Base-by-base conservation (phyloP, 208 protist genomes). In the Naegleria lovaniensis region DNA sequence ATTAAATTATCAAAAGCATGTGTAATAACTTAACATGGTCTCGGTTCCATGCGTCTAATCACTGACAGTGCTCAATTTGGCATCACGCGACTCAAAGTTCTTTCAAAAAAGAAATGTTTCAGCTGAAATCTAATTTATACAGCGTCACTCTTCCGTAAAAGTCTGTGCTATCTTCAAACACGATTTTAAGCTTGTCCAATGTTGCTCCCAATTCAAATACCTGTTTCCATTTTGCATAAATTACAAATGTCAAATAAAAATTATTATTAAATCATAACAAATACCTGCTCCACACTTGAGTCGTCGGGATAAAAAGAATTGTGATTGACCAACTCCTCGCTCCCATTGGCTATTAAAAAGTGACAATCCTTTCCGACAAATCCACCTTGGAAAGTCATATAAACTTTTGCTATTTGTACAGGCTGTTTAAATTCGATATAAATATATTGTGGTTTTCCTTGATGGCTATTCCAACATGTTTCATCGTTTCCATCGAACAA, bases 391-490 rank as follows among this genome's bases (percentile, higher is more conserved):
- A 93, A 93, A 13, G 85, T 90, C 9, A 93, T 93, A 16, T 88
- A 19, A 16, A 93, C 4, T n/a, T 85, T 38, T 25, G 6, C 83
- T 5, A 93, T 41, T 25, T 43, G 25, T 22, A 92, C 83, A 29
- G 39, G 19, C 33, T 88, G 25, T 43, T 91, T 91, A 39, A 93
- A 93, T 67, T 91, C 85, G n/a, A 93, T 84, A 0, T 40, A 39
- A 40, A 93, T 85, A 15, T 41, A 90, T 75, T 93, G 92, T 51
- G 91, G 92, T 58, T 83, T 51, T 39, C 88, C 92, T 76, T 92
- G 92, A 88, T 93, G 91, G 55, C 90, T 92, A 91, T 93, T 93
- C 92, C 92, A 93, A 90, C 92, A 93, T n/a, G 75, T 93, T 48
- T 93, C 91, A 25, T 90, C 89, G 43, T 36, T 85, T 13, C 76